Percentiles rank a stretch among this genome's conserved stretches.
Conservation (phyloP, 495 filamentous ascomycete genomes). For the Amniculicola lignicola region DNA sequence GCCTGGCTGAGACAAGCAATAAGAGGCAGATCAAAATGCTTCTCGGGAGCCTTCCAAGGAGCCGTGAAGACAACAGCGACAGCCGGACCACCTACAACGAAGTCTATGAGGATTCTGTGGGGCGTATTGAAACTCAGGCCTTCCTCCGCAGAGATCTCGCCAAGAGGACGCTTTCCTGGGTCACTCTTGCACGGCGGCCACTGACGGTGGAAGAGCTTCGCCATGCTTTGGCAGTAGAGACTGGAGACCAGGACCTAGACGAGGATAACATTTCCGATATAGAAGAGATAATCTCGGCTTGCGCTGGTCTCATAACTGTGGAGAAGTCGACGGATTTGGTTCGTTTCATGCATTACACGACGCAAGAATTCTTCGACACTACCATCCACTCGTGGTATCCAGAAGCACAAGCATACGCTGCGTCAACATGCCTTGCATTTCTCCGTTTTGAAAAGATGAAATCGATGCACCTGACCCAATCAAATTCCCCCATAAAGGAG, state of each 20-base stretch:
- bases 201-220: constrained; percentile 48
- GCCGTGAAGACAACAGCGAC: too few species aligned
- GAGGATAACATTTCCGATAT: constrained; percentile 41
- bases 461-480: too few species aligned
- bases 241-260: constrained; percentile 39
- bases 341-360: constrained; percentile 50
- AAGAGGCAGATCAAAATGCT: not conserved
- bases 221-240: constrained; percentile 48
- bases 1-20: not conserved
- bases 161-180: constrained; percentile 46
- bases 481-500: too few species aligned
- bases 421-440: too few species aligned
- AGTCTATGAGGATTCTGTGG: constrained; percentile 47
- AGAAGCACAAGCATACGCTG: too few species aligned
- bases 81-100: too few species aligned
- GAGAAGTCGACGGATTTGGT: constrained; percentile 49
- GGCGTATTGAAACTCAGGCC: constrained; percentile 44
- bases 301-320: constrained; percentile 52
- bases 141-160: constrained; percentile 39
- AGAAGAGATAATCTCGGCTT: constrained; percentile 47
- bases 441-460: too few species aligned
- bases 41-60: not conserved
- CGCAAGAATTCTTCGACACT: constrained; percentile 19
- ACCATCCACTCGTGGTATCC: too few species aligned
- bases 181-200: constrained; percentile 43